Percentiles rank a stretch among this genome's conserved stretches.
Conservation (phyloP, 352 stramenopile genomes). For the Phytopythium montanum region DNA sequence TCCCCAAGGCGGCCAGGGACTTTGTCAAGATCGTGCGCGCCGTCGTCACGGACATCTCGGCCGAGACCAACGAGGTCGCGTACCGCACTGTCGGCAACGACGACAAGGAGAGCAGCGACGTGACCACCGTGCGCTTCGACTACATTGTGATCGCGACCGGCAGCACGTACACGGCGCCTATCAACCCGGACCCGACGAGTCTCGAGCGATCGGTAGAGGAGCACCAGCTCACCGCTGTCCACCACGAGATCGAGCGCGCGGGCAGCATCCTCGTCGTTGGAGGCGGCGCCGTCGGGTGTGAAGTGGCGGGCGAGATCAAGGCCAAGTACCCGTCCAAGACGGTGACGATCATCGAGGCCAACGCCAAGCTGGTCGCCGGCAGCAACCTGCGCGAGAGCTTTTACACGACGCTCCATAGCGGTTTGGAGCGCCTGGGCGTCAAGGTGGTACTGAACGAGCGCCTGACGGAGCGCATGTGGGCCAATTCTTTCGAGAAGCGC, state of each 20-base stretch:
- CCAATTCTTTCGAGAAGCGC: conserved; percentile 25
- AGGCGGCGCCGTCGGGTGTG: conserved; percentile 46
- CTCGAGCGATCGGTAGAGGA: conserved; percentile 18
- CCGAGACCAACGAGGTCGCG: conserved; percentile 27
- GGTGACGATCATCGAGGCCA: conserved; percentile 48
- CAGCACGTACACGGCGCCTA: conserved; percentile 38
- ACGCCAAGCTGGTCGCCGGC: conserved; percentile 20
- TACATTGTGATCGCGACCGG: conserved; percentile 45
- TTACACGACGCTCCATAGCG: conserved; percentile 20
- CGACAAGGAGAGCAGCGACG: conserved; percentile 19
- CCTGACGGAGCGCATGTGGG: conserved; percentile 31
- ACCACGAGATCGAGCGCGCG: conserved; percentile 28
- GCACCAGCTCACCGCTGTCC: conserved; percentile 23
- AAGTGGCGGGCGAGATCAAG: conserved; percentile 48
- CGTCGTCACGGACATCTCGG: conserved; percentile 26
- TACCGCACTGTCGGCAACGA: conserved; percentile 28
- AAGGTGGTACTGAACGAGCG: conserved; percentile 55
- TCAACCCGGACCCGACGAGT: conserved; percentile 31
- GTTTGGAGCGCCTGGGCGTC: conserved; percentile 36
- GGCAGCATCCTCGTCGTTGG: conserved; percentile 52
- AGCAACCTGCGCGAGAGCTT: conserved; percentile 51
- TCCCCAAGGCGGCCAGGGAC: conserved; percentile 24
- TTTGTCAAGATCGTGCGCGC: conserved; percentile 41
- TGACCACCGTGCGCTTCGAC: conserved; percentile 29
- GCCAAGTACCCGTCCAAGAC: conserved; percentile 38